A percentile compares a stretch with the other conserved stretches of the same genome.
Conservation (phyloP, 75 land plant species). For the Adiantum capillusveneris region DNA sequence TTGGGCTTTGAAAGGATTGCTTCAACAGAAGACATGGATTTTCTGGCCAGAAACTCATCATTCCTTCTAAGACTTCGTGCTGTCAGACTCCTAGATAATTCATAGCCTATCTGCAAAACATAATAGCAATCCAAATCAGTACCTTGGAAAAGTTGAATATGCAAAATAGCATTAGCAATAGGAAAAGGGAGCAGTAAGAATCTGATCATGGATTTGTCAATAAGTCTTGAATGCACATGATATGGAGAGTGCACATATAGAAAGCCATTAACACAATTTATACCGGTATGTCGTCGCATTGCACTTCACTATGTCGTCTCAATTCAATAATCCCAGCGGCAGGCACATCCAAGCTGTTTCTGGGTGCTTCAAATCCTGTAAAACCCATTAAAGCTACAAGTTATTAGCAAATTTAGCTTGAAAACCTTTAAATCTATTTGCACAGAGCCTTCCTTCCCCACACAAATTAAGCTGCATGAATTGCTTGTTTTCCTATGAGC, state of each 20-base stretch:
- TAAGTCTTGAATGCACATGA: too few species aligned
- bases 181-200: too few species aligned
- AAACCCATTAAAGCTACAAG: not conserved
- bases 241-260: too few species aligned
- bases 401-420: not conserved
- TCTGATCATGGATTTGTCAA: too few species aligned
- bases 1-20: not conserved
- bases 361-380: conserved; percentile 23
- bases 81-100: conserved; percentile 1
- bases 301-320: not conserved
- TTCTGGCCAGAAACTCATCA: conserved; percentile 1
- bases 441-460: too few species aligned
- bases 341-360: conserved; percentile 29
- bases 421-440: not conserved
- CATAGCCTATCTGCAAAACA: not conserved
- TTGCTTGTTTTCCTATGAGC: too few species aligned
- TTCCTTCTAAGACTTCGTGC: not conserved
- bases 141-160: not conserved
- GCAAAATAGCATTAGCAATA: too few species aligned
- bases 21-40: too few species aligned
- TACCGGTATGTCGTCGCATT: conserved; percentile 3
- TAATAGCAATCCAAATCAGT: too few species aligned
- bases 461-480: too few species aligned
- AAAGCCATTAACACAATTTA: too few species aligned
- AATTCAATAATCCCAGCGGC: not conserved